phyloP scores from a whole-genome alignment of 768 basidiomycete genomes.

The Pisolithus orientalis region DNA sequence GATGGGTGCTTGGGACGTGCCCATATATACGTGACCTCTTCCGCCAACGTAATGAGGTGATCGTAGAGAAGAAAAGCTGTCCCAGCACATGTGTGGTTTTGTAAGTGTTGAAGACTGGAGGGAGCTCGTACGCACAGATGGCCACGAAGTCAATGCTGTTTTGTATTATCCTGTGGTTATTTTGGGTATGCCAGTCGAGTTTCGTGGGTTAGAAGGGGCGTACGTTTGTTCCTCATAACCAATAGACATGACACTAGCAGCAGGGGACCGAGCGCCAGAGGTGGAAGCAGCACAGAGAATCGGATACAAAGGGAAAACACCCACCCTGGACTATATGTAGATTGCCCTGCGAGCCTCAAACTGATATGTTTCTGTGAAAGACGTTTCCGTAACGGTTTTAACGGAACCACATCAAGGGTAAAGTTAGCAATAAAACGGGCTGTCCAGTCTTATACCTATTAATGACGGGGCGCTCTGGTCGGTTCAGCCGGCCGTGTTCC shows the following conservation, averaged over 20 bases:
- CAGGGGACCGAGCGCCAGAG: too few relatives aligned
- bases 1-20: conserved; percentile 31
- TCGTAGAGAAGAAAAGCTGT: conserved; percentile 27
- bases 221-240: not conserved
- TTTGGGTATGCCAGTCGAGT: not conserved
- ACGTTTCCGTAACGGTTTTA: too few relatives aligned
- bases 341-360: too few relatives aligned
- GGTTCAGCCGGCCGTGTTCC: too few relatives aligned
- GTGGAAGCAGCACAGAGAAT: too few relatives aligned
- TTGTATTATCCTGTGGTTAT: not conserved
- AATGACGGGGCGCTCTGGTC: too few relatives aligned
- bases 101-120: not conserved
- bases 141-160: not conserved
- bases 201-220: not conserved
- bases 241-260: not conserved
- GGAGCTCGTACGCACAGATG: not conserved
- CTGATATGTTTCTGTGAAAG: too few relatives aligned
- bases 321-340: too few relatives aligned
- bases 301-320: too few relatives aligned
- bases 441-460: too few relatives aligned
- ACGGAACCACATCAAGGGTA: too few relatives aligned
- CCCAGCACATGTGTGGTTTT: not conserved
- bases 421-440: too few relatives aligned
- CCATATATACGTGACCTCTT: conserved; percentile 43
- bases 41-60: conserved; percentile 23